phyloP scores from a whole-genome alignment of 2,329 filamentous ascomycete species.

The Claviceps humidiphila region DNA sequence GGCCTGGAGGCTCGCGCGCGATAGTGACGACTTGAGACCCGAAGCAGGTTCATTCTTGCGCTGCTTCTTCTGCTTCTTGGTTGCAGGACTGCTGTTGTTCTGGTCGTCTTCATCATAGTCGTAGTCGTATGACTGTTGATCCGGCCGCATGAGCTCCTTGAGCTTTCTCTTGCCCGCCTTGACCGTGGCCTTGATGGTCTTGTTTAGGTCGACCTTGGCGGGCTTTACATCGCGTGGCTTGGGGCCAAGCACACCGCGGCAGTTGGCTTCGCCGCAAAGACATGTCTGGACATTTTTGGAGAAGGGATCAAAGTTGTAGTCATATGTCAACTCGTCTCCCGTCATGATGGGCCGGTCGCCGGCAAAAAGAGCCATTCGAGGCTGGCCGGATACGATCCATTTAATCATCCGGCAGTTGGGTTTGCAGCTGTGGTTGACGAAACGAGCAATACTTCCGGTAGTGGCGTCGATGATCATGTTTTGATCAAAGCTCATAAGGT shows the following conservation, averaged over 20 bases:
- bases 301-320: constrained; percentile 64
- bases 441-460: constrained; percentile 87
- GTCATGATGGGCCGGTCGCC: constrained; percentile 83
- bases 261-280: constrained; percentile 49
- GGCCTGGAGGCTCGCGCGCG: constrained; percentile 21
- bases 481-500: constrained; percentile 96
- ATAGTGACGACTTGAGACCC: constrained; percentile 22
- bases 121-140: constrained; percentile 12
- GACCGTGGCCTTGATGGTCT: constrained; percentile 24
- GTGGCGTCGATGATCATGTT: constrained; percentile 98
- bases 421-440: constrained; percentile 94
- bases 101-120: neutral
- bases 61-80: constrained; percentile 35
- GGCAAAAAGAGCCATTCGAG: constrained; percentile 92
- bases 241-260: constrained; percentile 50
- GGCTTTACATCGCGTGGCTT: constrained; percentile 43
- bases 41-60: constrained; percentile 22
- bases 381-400: constrained; percentile 87
- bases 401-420: constrained; percentile 98
- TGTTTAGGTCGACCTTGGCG: constrained; percentile 30
- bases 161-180: constrained; percentile 44
- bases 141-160: constrained; percentile 35
- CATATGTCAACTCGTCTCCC: constrained; percentile 91
- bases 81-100: neutral
- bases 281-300: constrained; percentile 58